Conservation (phyloP, 2,329 filamentous ascomycete species). For the Venturia nashicola region DNA sequence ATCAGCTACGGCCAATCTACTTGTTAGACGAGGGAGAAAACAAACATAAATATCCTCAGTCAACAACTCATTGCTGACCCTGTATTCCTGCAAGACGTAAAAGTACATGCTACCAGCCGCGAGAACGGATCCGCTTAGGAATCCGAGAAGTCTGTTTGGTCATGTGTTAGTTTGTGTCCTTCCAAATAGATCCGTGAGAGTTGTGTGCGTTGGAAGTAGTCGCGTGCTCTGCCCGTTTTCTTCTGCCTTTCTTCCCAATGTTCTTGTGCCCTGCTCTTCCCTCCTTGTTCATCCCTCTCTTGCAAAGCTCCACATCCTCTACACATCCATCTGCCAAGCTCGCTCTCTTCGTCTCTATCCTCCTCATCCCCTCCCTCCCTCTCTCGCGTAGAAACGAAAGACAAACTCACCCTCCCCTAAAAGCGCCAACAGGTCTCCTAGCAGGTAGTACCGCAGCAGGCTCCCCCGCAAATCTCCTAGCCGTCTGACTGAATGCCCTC, state of each 20-base stretch:
- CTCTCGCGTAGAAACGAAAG: neutral
- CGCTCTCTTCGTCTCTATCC: neutral
- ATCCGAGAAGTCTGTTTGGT: slow-evolving; percentile 64
- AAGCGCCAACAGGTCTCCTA: slow-evolving; percentile 58
- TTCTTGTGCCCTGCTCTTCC: neutral
- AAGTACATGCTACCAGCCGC: slow-evolving; percentile 77
- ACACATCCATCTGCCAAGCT: neutral
- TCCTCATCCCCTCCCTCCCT: neutral
- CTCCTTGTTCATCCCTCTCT: neutral
- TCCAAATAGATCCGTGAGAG: neutral
- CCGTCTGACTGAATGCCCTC: neutral
- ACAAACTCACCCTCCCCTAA: slow-evolving; percentile 54
- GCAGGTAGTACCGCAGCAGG: slow-evolving; percentile 30
- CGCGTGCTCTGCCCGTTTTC: neutral
- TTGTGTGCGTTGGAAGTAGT: neutral
- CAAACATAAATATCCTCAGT: slow-evolving; percentile 86
- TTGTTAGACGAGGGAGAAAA: neutral
- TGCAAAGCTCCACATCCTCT: neutral
- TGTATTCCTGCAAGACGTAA: slow-evolving; percentile 89
- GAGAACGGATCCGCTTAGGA: slow-evolving; percentile 71
- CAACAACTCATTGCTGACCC: slow-evolving; percentile 81
- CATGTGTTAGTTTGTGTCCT: neutral
- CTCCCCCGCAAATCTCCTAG: neutral
- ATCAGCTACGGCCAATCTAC: too few species aligned
- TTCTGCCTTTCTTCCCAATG: neutral